Base-by-base conservation (phyloP, 805 yeast genomes). In the Kodamaea restingae region DNA sequence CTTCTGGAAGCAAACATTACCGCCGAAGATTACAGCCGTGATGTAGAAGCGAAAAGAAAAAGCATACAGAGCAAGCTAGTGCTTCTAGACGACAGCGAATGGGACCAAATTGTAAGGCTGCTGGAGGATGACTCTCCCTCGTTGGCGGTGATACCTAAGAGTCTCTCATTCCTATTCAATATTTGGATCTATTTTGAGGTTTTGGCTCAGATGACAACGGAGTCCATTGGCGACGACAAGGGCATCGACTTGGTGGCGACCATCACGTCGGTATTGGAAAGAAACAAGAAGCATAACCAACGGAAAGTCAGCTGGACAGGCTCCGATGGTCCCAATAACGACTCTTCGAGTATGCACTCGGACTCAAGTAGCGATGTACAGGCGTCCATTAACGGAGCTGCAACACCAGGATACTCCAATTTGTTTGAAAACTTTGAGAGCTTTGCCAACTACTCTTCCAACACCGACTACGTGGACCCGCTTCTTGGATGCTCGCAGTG, bases 131-230 rank as follows among this genome's bases (percentile, higher is more conserved):
- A 35, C 10, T 15, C 21, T 15, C 15, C 11, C 12, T 4, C 33
- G 7, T 12, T 26, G 12, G 31, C 46, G 5, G 33, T 37, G 3
- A 54, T 65, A 17, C 78, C 75, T 3, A 62, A 61, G 38, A 69
- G 65, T 29, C 58, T 78, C 17, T 77, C 69, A 45, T 75, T 75
- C 40, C 58, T 79, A 29, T 76, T 76, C 59, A 78, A 81, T 49
- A 70, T 76, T n/a, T 81, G 84, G 80, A 65, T 80, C 32, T 81
- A 81, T 54, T 72, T 77, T 47, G 86, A 81, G 55, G 85, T 81
- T 3, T 57, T 81, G 42, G 79, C 85, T 1, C 75, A 82, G 42
- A 72, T 81, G 72, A 78, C 86, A 0, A 70, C 80, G 18, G 75
- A 71, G 39, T 58, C 65, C 6, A 67, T 60, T 15, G 63, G 64